Evolutionary conservation across 2,329 filamentous ascomycete species (phyloP), one percentile per base, ranked within the genome.

Genomic region (Fusarium multiceps): DNA sequence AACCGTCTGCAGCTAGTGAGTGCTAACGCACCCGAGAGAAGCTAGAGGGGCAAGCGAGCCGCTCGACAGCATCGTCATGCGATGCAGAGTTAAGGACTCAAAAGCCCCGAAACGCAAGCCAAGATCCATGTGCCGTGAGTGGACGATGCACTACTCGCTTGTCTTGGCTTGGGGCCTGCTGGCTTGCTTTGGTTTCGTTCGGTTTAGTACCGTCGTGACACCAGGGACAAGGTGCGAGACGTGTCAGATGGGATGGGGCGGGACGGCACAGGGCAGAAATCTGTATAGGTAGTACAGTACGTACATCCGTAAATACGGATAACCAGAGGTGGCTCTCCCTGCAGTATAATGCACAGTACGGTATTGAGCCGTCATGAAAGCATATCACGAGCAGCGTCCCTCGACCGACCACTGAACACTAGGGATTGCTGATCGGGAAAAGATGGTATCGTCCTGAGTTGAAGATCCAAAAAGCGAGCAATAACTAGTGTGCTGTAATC

Each of bases 51-150:
- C 46, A 55, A 61, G 60, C 58, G 45, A 57, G 60, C 63, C 63
- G 64, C 58, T 70, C 62, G 58, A 63, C 58, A 60, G 62, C 54
- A 47, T 72, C 68, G 70, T 73, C 68, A 72, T 74, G 66, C 66
- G 49, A 65, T 63, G 55, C 61, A 63, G 51, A 72, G 62, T 55
- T 49, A 37, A 66, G 55, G 62, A 59, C 55, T 41, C 63, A 58
- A 63, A 71, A 69, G 56, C 59, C 58, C 63, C 51, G 59, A 73
- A 60, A 56, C 58, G 55, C 48, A 68, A 66, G 59, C 60, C 42
- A 68, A 59, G 49, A 37, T 45, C 46, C 54, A 63, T 71, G 49
- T 68, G 63, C 54, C 63, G 63, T 68, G 53, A 34, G 51, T 59
- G 67, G 55, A 53, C 54, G 50, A 43, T 59, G 25, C 45, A 30